phyloP scores from a whole-genome alignment of 176 grass and related monocot species.

The Lolium rigidum region DNA sequence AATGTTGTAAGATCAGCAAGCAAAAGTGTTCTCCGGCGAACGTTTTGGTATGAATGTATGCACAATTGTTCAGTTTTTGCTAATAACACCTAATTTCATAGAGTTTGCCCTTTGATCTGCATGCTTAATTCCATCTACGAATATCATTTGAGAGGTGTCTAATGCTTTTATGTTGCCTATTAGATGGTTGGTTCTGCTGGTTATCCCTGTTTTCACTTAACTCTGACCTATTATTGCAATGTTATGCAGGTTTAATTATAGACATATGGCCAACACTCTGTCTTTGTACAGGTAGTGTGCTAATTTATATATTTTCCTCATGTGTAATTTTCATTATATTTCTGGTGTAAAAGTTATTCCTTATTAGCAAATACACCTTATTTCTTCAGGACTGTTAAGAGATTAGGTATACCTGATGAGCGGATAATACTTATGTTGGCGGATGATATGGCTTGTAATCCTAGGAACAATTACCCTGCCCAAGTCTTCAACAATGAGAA shows the following conservation, averaged over 20 bases:
- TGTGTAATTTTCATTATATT: background rate
- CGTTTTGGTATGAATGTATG: background rate
- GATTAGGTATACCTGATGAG: conserved; percentile 96
- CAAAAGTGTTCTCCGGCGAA: background rate
- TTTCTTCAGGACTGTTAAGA: conserved; percentile 84
- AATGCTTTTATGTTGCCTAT: conserved; percentile 26
- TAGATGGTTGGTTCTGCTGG: background rate
- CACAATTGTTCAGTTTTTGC: conserved; percentile 3
- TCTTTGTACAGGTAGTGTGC: conserved; percentile 82
- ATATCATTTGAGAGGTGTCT: conserved; percentile 14
- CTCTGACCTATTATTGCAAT: conserved; percentile 13
- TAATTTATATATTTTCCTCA: conserved; percentile 14
- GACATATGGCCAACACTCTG: conserved; percentile 96
- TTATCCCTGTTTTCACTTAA: background rate
- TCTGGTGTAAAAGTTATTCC: conserved; percentile 13
- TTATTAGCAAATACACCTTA: conserved; percentile 21
- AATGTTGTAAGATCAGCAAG: background rate
- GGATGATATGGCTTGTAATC: conserved; percentile 96
- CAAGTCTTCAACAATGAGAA: conserved; percentile 99
- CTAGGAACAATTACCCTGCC: conserved; percentile 93
- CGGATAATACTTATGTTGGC: conserved; percentile 98
- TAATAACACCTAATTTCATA: background rate
- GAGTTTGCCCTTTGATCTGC: background rate
- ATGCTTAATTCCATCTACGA: background rate
- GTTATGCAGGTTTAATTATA: conserved; percentile 89